phyloP scores from a whole-genome alignment of 2,329 filamentous ascomycete species.

The Pseudopyricularia javanii region DNA sequence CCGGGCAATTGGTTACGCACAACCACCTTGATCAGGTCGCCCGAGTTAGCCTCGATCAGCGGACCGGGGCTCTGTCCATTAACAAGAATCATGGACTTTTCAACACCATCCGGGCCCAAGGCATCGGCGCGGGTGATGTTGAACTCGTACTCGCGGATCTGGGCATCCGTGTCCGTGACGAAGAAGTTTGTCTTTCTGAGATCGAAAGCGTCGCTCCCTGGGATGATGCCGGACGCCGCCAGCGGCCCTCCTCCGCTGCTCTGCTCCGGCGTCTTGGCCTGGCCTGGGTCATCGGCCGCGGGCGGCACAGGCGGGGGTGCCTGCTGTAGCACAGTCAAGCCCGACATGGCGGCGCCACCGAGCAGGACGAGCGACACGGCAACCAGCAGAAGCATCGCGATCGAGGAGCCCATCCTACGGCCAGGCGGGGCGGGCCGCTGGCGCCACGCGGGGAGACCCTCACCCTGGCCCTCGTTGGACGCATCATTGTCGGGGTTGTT shows the following conservation, averaged over 20 bases:
- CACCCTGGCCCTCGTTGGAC: neutral
- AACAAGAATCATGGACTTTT: conserved; percentile 23
- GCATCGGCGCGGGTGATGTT: conserved; percentile 15
- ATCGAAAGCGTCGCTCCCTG: neutral
- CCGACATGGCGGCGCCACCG: neutral
- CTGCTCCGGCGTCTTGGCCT: neutral
- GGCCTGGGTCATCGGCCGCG: neutral
- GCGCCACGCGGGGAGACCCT: neutral
- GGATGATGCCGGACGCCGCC: neutral
- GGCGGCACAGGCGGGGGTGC: neutral
- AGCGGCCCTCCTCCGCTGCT: neutral
- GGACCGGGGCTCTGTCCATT: conserved; percentile 30
- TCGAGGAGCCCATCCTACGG: neutral
- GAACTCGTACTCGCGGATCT: conserved; percentile 18
- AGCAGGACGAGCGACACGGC: neutral
- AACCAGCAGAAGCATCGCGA: neutral
- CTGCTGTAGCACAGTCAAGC: neutral
- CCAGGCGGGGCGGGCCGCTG: neutral
- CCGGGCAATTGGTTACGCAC: conserved; percentile 23
- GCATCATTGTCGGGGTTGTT: neutral
- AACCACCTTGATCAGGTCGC: conserved; percentile 25
- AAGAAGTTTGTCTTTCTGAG: conserved; percentile 8
- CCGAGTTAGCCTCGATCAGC: conserved; percentile 28
- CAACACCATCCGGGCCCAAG: conserved; percentile 20
- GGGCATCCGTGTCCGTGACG: neutral